Base-by-base conservation (phyloP, 768 basidiomycete species). In the Kwoniella bestiolae region DNA sequence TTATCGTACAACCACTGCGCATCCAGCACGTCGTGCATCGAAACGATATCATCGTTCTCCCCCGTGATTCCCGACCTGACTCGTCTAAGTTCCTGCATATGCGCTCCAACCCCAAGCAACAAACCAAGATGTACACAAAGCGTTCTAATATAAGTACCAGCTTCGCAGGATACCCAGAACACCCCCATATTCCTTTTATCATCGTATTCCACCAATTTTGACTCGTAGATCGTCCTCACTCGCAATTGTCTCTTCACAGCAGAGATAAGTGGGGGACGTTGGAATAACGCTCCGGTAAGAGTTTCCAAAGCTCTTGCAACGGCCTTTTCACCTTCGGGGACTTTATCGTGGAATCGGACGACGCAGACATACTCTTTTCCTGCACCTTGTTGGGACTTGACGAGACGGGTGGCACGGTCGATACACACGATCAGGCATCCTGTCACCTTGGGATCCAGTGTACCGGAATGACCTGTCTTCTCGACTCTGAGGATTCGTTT, bases 291-390 rank as follows among this genome's bases (percentile, higher is more conserved):
- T 78, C 96, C 96, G 53, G 93, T 97, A 64, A 99, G 85, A 29
- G 96, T 99, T 82, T 98, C 93, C 66, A 99, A 87, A 45, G 93
- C 92, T 71, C 95, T 89, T 51, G 94, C 91, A 67, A 99, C 88
- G 14, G 90, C 87, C 66, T 92, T 86, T 58, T 94, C 90, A 34
- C 52, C 52, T 75, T 88, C 89, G 49, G 89, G 85, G 12, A 98
- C 87, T 56, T 84, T 83, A 63, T 90, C 88, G 83, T 99, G 96
- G 51, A 98, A 85, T 67, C 96, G 90, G 44, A 99, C 85, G 53
- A 99, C 94, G 76, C 92, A 93, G 70, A 99, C 94, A 78, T 99
- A 99, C 83, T 98, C 96, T 84, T 99, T 99, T 90, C 94, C 94
- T 82, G 95, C 96, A 56, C 94, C 93, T 82, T 99, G 96, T 81